Percentiles rank a stretch among this genome's conserved stretches.
These are phyloP conservation scores for Fusarium circinatum DNA, from an alignment of 2,329 filamentous ascomycete genomes.

Conservation along the genomic window DNA sequence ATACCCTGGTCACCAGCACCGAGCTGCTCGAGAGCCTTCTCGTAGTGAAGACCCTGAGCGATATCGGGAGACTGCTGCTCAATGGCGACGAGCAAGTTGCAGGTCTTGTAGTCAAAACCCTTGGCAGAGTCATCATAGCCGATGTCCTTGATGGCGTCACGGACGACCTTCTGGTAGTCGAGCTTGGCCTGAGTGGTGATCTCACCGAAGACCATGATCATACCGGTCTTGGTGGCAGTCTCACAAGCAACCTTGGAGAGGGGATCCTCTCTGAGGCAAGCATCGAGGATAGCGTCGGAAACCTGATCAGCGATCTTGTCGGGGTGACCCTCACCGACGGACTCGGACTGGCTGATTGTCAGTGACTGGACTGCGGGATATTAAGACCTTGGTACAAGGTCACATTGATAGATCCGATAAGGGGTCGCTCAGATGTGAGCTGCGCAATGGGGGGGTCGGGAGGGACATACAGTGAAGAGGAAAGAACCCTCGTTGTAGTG, in stretches of 20 bases:
- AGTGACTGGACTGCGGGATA: conserved; percentile 32
- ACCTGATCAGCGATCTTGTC: conserved; percentile 99
- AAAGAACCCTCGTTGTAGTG: conserved; percentile 76
- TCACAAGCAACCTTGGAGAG: conserved; percentile 99
- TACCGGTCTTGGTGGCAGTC: conserved; percentile 99
- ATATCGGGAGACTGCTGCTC: conserved; percentile 99
- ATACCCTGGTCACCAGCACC: conserved; percentile 99
- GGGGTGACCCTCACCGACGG: conserved; percentile 89
- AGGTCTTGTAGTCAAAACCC: conserved; percentile 99
- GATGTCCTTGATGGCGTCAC: conserved; percentile 95
- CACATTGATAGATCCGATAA: conserved; percentile 1
- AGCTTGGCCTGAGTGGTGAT: conserved; percentile 96
- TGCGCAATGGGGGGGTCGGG: neutral
- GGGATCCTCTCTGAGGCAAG: conserved; percentile 92
- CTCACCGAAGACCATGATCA: conserved; percentile 99
- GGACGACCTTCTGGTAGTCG: conserved; percentile 99
- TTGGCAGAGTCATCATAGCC: conserved; percentile 97
- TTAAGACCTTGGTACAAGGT: conserved; percentile 9
- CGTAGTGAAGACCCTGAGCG: conserved; percentile 98
- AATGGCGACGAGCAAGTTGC: conserved; percentile 97
- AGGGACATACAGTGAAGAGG: conserved; percentile 77
- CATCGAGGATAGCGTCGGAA: conserved; percentile 98
- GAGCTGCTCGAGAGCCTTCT: conserved; percentile 95
- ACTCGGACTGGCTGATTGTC: conserved; percentile 73
- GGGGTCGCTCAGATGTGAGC: neutral